Percentiles rank a stretch among this genome's conserved stretches.
Evolutionary conservation across 805 yeast species (phyloP).

Genomic region (Wickerhamomyces ciferrii): DNA sequence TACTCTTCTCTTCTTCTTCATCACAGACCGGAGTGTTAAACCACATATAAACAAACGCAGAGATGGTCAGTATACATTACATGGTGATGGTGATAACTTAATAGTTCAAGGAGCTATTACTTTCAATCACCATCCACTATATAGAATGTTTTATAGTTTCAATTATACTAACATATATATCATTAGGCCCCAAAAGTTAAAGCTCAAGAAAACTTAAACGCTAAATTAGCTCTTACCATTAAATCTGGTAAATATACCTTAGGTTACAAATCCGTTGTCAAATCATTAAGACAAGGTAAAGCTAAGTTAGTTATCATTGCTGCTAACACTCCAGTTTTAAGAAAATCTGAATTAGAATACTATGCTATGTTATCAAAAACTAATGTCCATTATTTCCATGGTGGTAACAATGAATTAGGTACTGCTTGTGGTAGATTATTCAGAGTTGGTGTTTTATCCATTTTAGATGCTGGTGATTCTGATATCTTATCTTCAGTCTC

Average conservation of each 20-base stretch:
- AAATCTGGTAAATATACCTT: constrained; percentile 99
- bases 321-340: constrained; percentile 99
- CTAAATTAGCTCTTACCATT: constrained; percentile 96
- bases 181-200: constrained; percentile 90
- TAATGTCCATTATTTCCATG: constrained; percentile 95
- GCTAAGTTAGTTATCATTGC: constrained; percentile 98
- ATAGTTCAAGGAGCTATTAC: too few relatives aligned
- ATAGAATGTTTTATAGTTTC: not conserved
- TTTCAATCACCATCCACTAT: too few relatives aligned
- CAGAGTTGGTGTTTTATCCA: constrained; percentile 97
- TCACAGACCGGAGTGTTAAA: constrained; percentile 88
- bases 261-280: constrained; percentile 98
- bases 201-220: constrained; percentile 90
- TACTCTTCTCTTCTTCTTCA: constrained; percentile 6
- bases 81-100: not conserved
- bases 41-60: constrained; percentile 54
- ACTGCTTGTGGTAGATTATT: constrained; percentile 99
- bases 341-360: constrained; percentile 99
- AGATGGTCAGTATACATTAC: constrained; percentile 82
- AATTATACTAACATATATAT: constrained; percentile 34
- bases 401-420: constrained; percentile 99
- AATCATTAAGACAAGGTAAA: constrained; percentile 98
- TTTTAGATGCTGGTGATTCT: constrained; percentile 99
- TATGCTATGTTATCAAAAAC: constrained; percentile 99
- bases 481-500: constrained; percentile 75